Conservation (phyloP, 371 early-diverging fungal genomes). For the Mucor lusitanicus region DNA sequence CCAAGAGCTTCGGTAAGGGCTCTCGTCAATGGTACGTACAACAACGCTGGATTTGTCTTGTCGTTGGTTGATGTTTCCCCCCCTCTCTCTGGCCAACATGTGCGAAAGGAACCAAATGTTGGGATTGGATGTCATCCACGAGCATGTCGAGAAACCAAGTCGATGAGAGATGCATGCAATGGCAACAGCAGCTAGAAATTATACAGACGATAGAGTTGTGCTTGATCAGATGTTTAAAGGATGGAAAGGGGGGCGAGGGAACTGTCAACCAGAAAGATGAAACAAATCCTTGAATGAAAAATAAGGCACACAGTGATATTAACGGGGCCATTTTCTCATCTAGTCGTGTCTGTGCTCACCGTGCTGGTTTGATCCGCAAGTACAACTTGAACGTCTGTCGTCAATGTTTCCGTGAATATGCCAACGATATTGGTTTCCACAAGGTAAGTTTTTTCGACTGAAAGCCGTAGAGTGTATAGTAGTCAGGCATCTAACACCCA, state of each 20-base stretch:
- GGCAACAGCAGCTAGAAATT: not conserved
- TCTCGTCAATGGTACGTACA: slow-evolving; percentile 90
- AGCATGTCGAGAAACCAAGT: not conserved
- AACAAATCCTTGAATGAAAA: not conserved
- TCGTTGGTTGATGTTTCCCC: not conserved
- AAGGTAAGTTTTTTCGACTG: slow-evolving; percentile 21
- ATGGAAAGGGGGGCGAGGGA: no score
- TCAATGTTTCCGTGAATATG: slow-evolving; percentile 99
- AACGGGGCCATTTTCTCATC: not conserved
- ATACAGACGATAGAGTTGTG: not conserved
- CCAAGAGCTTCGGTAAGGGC: slow-evolving; percentile 97
- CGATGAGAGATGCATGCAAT: not conserved
- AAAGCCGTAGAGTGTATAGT: no score
- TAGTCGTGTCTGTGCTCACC: slow-evolving; percentile 98
- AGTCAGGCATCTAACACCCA: not conserved
- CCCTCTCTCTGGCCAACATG: not conserved
- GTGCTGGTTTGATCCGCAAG: slow-evolving; percentile 99
- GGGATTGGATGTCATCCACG: not conserved
- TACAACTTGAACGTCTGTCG: slow-evolving; percentile 99
- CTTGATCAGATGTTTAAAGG: not conserved
- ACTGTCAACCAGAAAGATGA: not conserved
- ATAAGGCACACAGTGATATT: not conserved
- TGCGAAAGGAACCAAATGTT: not conserved
- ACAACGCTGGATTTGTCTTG: not conserved
- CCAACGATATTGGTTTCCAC: slow-evolving; percentile 92